Conservation (phyloP, 352 stramenopile genomes). For the Phytopythium litorale region DNA sequence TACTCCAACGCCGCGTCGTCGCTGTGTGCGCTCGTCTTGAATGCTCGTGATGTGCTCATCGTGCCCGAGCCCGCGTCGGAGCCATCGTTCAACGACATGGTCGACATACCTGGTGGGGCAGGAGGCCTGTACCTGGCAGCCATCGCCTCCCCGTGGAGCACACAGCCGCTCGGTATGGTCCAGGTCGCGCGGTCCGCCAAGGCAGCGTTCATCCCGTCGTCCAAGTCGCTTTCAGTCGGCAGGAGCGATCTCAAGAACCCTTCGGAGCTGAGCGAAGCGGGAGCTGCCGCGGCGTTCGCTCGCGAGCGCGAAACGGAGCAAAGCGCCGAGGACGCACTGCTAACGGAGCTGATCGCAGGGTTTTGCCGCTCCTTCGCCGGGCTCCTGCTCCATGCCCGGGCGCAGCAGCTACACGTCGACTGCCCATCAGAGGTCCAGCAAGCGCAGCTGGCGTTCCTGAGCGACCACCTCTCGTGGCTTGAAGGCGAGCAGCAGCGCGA, state of each 20-base stretch:
- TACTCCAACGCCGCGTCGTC: constrained; percentile 64
- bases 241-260: background rate
- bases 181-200: constrained; percentile 50
- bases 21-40: constrained; percentile 42
- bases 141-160: constrained; percentile 50
- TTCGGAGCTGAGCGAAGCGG: constrained; percentile 15
- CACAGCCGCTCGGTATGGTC: constrained; percentile 52
- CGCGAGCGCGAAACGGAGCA: constrained; percentile 42
- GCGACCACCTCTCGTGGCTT: constrained; percentile 35
- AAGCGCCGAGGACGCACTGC: constrained; percentile 43
- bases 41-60: constrained; percentile 15
- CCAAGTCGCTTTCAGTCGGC: background rate
- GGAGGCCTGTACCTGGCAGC: constrained; percentile 53
- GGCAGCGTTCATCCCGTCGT: constrained; percentile 13
- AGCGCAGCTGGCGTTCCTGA: constrained; percentile 38
- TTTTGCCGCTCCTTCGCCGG: constrained; percentile 57
- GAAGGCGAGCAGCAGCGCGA: constrained; percentile 28
- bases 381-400: constrained; percentile 49
- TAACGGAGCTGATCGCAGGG: constrained; percentile 45
- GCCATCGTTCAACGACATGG: constrained; percentile 64
- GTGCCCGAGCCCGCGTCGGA: constrained; percentile 42
- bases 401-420: constrained; percentile 42
- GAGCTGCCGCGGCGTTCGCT: constrained; percentile 18
- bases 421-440: constrained; percentile 50
- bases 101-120: constrained; percentile 54